Evolutionary conservation across 2,329 filamentous ascomycete genomes (phyloP).

Genomic region (Nothophaeocryptopus gaeumannii): DNA sequence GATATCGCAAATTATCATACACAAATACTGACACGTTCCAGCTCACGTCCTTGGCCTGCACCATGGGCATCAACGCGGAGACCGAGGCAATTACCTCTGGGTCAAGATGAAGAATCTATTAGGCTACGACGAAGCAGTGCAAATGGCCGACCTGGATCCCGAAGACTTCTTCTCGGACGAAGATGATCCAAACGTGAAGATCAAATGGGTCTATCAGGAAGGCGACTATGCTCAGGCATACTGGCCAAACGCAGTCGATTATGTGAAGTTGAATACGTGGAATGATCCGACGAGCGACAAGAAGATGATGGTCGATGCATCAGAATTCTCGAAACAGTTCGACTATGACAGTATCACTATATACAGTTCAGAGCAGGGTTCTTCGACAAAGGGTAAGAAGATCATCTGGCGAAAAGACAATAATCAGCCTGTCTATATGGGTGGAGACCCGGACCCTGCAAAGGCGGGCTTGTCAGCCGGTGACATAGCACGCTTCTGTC

Average conservation of each 20-base stretch:
- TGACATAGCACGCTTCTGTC: conserved; percentile 6
- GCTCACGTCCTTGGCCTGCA: conserved; percentile 19
- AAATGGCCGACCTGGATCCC: neutral
- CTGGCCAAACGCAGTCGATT: conserved; percentile 9
- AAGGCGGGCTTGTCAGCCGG: neutral
- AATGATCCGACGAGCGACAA: neutral
- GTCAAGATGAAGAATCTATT: conserved; percentile 10
- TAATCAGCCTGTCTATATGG: conserved; percentile 1
- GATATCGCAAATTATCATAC: neutral
- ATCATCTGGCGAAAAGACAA: conserved; percentile 2
- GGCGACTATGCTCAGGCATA: conserved; percentile 4
- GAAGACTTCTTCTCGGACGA: too few relatives aligned
- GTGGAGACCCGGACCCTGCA: conserved; percentile 1
- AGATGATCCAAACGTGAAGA: too few relatives aligned
- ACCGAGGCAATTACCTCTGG: conserved; percentile 15
- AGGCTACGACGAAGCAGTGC: conserved; percentile 8
- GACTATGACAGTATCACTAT: conserved; percentile 18
- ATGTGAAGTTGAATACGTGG: neutral
- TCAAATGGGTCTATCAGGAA: neutral
- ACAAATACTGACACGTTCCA: neutral
- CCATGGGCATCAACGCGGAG: conserved; percentile 21
- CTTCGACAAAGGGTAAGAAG: neutral
- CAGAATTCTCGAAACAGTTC: conserved; percentile 4
- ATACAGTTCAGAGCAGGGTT: conserved; percentile 5
- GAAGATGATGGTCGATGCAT: neutral